These are phyloP conservation scores for Rubia balearica DNA, from an alignment of 305 asterid genomes.

Conservation along the genomic window DNA sequence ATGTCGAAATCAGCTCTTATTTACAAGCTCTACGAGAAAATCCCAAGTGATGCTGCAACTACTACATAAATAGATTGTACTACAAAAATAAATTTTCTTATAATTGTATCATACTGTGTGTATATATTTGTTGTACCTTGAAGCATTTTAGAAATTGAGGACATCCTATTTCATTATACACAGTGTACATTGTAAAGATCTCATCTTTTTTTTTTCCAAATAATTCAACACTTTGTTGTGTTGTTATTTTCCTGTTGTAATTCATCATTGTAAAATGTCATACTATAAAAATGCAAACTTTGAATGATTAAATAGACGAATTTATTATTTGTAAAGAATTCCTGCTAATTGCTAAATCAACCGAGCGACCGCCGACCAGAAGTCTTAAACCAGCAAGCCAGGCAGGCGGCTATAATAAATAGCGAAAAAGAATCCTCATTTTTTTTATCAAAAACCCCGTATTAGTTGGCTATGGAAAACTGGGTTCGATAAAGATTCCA, in stretches of 20 bases:
- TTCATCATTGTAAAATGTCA: no score
- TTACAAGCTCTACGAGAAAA: conserved; percentile 55
- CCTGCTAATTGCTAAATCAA: background rate
- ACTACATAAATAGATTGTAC: conserved; percentile 14
- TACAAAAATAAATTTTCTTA: background rate
- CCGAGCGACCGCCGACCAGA: conserved; percentile 2
- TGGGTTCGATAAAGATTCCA: background rate
- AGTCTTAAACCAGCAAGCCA: background rate
- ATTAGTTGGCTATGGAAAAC: conserved; percentile 2
- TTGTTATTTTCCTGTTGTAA: background rate
- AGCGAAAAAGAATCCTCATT: background rate
- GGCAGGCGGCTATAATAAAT: conserved; percentile 1
- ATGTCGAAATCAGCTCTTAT: conserved; percentile 66
- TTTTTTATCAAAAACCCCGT: background rate
- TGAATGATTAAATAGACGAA: background rate
- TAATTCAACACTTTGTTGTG: background rate
- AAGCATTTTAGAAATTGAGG: background rate
- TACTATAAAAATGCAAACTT: background rate
- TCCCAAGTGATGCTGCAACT: conserved; percentile 31
- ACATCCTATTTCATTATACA: background rate
- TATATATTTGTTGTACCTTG: background rate
- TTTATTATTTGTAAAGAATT: background rate
- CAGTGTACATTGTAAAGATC: background rate
- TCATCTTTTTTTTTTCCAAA: background rate
- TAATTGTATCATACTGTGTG: background rate